phyloP scores from a whole-genome alignment of 2,329 filamentous ascomycete species.

The Xylariaceae sp. region DNA sequence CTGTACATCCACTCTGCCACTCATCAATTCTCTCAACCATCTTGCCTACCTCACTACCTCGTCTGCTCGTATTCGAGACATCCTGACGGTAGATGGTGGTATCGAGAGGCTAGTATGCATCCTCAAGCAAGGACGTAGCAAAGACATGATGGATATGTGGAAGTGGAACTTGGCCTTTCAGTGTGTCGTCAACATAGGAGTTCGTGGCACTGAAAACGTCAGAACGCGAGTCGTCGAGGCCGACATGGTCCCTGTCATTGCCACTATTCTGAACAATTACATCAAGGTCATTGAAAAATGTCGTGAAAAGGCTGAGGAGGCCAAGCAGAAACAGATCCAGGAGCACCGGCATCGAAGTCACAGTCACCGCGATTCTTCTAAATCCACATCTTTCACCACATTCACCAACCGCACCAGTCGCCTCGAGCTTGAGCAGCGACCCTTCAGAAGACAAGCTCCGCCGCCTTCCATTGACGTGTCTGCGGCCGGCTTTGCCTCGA shows the following conservation, averaged over 20 bases:
- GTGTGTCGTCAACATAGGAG: slow-evolving; percentile 97
- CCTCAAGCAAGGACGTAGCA: slow-evolving; percentile 92
- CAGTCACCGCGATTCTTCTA: slow-evolving; percentile 44
- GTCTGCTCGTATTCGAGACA: slow-evolving; percentile 94
- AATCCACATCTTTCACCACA: slow-evolving; percentile 51
- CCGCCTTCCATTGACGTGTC: slow-evolving; percentile 82
- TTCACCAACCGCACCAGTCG: slow-evolving; percentile 52
- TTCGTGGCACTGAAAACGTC: slow-evolving; percentile 89
- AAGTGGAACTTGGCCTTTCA: slow-evolving; percentile 99
- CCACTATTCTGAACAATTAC: slow-evolving; percentile 97
- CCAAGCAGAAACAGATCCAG: slow-evolving; percentile 65
- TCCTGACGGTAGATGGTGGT: slow-evolving; percentile 96
- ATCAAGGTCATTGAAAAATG: slow-evolving; percentile 93
- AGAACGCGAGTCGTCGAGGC: slow-evolving; percentile 94
- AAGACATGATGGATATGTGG: slow-evolving; percentile 99
- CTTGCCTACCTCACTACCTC: slow-evolving; percentile 97
- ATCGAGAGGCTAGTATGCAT: slow-evolving; percentile 97
- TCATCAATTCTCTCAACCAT: slow-evolving; percentile 99
- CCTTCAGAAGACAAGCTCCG: slow-evolving; percentile 72
- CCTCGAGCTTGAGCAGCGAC: slow-evolving; percentile 55
- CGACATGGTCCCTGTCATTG: slow-evolving; percentile 98
- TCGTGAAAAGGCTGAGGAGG: slow-evolving; percentile 79
- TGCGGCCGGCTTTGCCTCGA: slow-evolving; percentile 43
- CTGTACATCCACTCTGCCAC: slow-evolving; percentile 92
- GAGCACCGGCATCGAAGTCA: slow-evolving; percentile 49